Evolutionary conservation across 257 asterid genomes (phyloP).

Genomic region (Fraxinus americana): DNA sequence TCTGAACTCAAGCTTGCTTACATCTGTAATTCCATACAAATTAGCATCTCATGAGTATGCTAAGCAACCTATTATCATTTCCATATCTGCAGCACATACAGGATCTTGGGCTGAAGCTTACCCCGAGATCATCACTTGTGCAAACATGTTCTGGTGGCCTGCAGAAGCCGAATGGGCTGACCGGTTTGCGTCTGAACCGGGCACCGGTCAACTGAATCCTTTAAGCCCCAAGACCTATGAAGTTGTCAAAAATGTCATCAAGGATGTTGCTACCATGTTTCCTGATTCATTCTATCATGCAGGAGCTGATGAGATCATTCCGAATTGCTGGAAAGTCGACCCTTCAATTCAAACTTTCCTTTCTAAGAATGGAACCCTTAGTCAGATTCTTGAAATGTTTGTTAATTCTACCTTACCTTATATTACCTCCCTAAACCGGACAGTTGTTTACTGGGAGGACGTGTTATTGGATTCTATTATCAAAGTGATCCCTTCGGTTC

Average conservation of each 20-base stretch:
- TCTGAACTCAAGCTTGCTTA: background rate
- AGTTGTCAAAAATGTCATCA: slow-evolving; percentile 61
- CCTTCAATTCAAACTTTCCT: slow-evolving; percentile 52
- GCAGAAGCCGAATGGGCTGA: slow-evolving; percentile 61
- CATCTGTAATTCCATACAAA: background rate
- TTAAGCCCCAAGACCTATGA: slow-evolving; percentile 64
- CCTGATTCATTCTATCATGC: slow-evolving; percentile 80
- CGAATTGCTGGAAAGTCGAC: slow-evolving; percentile 83
- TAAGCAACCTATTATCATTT: background rate
- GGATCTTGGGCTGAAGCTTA: slow-evolving; percentile 94
- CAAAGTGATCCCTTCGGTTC: slow-evolving; percentile 57
- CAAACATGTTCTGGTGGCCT: slow-evolving; percentile 87
- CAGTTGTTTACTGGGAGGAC: slow-evolving; percentile 93
- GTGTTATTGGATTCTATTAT: slow-evolving; percentile 53
- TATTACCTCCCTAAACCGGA: slow-evolving; percentile 68
- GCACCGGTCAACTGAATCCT: slow-evolving; percentile 90
- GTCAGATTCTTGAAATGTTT: slow-evolving; percentile 67
- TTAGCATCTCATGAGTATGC: background rate
- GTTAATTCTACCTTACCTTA: slow-evolving; percentile 70
- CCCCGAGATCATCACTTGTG: slow-evolving; percentile 82
- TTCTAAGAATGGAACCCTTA: slow-evolving; percentile 65
- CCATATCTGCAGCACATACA: slow-evolving; percentile 69
- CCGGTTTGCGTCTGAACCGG: slow-evolving; percentile 84
- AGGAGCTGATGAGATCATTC: slow-evolving; percentile 81
- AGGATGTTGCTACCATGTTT: slow-evolving; percentile 58